Conservation (phyloP, 2,329 filamentous ascomycete species). For the Aspergillus melleus region DNA sequence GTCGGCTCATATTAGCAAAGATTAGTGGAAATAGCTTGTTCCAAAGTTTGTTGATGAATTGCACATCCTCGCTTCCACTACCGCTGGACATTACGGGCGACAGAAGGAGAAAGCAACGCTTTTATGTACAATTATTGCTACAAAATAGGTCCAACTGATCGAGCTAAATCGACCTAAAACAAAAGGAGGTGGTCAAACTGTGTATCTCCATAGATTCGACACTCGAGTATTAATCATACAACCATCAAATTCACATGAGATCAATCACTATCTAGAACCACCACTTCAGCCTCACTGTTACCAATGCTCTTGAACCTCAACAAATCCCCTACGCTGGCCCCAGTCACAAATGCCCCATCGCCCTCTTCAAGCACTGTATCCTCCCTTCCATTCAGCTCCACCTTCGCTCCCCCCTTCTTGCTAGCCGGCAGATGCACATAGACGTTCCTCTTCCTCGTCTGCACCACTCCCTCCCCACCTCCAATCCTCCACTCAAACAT, state of each 20-base stretch:
- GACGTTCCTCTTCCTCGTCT: conserved; percentile 62
- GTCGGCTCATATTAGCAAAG: too few species aligned
- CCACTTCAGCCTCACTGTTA: conserved; percentile 67
- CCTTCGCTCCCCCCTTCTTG: conserved; percentile 70
- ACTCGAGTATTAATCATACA: too few species aligned
- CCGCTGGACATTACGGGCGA: too few species aligned
- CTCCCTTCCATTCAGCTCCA: conserved; percentile 66
- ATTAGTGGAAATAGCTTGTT: too few species aligned
- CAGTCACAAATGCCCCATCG: conserved; percentile 75
- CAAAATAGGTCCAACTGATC: too few species aligned
- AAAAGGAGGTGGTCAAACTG: too few species aligned
- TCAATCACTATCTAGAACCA: conserved; percentile 65
- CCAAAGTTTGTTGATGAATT: too few species aligned
- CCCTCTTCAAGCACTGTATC: conserved; percentile 71
- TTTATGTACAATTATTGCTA: too few species aligned
- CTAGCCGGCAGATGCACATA: conserved; percentile 81
- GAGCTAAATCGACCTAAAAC: too few species aligned
- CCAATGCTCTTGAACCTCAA: conserved; percentile 67
- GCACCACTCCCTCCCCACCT: conserved; percentile 36
- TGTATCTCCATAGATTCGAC: too few species aligned
- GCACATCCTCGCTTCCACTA: too few species aligned
- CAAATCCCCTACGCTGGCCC: conserved; percentile 64
- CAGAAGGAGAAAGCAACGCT: too few species aligned
- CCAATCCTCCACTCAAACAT: conserved; percentile 74
- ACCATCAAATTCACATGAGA: not conserved